Conservation (phyloP, 805 yeast genomes). For the Tanozyma kutaoensis region DNA sequence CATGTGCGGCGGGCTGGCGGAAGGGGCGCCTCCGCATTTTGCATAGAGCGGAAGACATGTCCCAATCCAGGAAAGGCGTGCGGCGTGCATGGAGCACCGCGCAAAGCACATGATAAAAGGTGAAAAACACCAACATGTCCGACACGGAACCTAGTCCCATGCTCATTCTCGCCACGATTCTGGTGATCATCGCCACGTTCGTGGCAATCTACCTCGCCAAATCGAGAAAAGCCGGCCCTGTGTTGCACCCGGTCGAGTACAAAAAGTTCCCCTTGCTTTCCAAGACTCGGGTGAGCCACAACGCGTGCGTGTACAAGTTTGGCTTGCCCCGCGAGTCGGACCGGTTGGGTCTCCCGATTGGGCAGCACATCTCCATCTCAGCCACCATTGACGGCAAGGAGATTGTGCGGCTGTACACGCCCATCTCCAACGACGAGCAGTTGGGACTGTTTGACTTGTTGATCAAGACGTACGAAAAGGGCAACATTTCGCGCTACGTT, state of each 20-base stretch:
- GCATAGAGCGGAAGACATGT: too few species aligned
- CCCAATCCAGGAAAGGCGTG: too few species aligned
- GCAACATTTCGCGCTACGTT: constrained; percentile 69
- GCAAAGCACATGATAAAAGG: too few species aligned
- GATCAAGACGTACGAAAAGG: constrained; percentile 76
- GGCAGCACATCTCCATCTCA: constrained; percentile 80
- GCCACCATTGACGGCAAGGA: constrained; percentile 71
- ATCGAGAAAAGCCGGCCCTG: constrained; percentile 28
- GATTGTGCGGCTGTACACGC: constrained; percentile 79
- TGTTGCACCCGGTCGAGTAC: constrained; percentile 53
- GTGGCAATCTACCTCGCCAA: constrained; percentile 19
- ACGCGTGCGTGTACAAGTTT: constrained; percentile 74
- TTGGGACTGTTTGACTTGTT: constrained; percentile 76
- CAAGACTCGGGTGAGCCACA: constrained; percentile 65
- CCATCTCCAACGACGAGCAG: constrained; percentile 69
- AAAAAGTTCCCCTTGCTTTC: constrained; percentile 69
- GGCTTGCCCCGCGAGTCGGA: constrained; percentile 66
- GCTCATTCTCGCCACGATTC: constrained; percentile 28
- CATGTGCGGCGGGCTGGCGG: too few species aligned
- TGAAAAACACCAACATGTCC: too few species aligned
- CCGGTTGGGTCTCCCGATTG: constrained; percentile 79
- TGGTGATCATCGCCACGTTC: constrained; percentile 19
- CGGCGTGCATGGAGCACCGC: too few species aligned
- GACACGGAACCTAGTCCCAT: too few species aligned
- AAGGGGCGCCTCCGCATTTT: too few species aligned